These are phyloP conservation scores for Thalassia testudinum DNA, from an alignment of 116 monocot species.

Conservation along the genomic window DNA sequence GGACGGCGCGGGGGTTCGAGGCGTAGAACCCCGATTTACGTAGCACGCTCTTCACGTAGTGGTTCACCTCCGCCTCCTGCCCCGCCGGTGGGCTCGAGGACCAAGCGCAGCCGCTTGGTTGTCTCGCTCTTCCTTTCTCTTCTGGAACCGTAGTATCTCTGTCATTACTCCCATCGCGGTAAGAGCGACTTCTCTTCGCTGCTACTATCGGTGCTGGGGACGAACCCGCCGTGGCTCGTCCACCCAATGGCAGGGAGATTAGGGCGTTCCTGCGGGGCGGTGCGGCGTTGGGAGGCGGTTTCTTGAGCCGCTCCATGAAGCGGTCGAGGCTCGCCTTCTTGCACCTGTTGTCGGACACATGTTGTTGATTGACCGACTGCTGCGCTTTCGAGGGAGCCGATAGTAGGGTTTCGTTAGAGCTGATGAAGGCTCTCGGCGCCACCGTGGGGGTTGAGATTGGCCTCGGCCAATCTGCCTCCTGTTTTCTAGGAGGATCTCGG, in stretches of 20 bases:
- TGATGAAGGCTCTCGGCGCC: conserved; percentile 5
- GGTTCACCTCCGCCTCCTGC: conserved; percentile 20
- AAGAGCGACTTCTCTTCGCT: not conserved
- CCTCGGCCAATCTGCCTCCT: not conserved
- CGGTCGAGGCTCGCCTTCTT: conserved; percentile 21
- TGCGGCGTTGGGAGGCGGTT: not conserved
- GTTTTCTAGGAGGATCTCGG: not conserved
- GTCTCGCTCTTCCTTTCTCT: not conserved
- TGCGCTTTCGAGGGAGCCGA: too few relatives aligned
- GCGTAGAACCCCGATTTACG: conserved; percentile 17
- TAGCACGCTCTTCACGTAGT: conserved; percentile 49
- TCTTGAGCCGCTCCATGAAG: conserved; percentile 50
- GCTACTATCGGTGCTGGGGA: not conserved
- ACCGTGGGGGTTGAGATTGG: not conserved
- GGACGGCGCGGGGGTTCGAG: conserved; percentile 4
- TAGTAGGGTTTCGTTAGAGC: too few relatives aligned
- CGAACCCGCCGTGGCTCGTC: not conserved
- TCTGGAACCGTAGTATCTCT: not conserved
- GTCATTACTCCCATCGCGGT: not conserved
- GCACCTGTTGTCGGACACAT: too few relatives aligned
- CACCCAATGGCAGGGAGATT: not conserved
- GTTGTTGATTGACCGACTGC: too few relatives aligned
- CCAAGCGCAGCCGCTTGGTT: not conserved
- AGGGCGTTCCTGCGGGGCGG: too few relatives aligned
- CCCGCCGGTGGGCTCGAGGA: not conserved